Percentiles rank a stretch among this genome's conserved stretches.
Evolutionary conservation across 352 stramenopile genomes (phyloP).

Genomic region (Phytophthora pini): DNA sequence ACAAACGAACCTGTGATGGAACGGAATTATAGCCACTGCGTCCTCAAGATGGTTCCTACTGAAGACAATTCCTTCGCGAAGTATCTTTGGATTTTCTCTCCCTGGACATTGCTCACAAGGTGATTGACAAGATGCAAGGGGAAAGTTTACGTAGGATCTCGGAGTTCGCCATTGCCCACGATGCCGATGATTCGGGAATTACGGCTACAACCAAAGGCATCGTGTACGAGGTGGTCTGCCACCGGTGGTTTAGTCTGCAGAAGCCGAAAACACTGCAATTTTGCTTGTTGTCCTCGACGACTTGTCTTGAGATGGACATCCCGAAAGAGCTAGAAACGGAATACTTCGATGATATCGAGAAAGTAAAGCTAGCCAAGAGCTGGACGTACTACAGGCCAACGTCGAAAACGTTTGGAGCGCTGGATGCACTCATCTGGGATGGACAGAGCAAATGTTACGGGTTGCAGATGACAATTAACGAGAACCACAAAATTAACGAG

Average conservation of each 20-base stretch:
- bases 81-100: slow-evolving; percentile 24
- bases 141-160: slow-evolving; percentile 17
- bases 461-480: slow-evolving; percentile 26
- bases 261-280: slow-evolving; percentile 9
- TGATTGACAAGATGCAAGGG: slow-evolving; percentile 9
- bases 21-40: no score
- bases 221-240: slow-evolving; percentile 23
- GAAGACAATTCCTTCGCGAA: not conserved
- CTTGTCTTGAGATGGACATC: not conserved
- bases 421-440: slow-evolving; percentile 16
- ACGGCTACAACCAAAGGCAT: slow-evolving; percentile 12
- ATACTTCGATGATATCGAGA: slow-evolving; percentile 6
- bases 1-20: no score
- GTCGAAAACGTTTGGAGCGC: slow-evolving; percentile 18
- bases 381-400: slow-evolving; percentile 10
- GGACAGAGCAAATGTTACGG: slow-evolving; percentile 4
- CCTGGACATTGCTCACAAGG: slow-evolving; percentile 11
- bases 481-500: slow-evolving; percentile 24
- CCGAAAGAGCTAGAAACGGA: slow-evolving; percentile 12
- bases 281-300: slow-evolving; percentile 7
- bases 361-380: slow-evolving; percentile 9
- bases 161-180: slow-evolving; percentile 11
- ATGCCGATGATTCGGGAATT: slow-evolving; percentile 16
- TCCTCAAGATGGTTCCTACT: no score
- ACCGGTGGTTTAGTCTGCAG: slow-evolving; percentile 18